Conservation (phyloP, 140 eudicot species). For the Ambrosia hybrid region DNA sequence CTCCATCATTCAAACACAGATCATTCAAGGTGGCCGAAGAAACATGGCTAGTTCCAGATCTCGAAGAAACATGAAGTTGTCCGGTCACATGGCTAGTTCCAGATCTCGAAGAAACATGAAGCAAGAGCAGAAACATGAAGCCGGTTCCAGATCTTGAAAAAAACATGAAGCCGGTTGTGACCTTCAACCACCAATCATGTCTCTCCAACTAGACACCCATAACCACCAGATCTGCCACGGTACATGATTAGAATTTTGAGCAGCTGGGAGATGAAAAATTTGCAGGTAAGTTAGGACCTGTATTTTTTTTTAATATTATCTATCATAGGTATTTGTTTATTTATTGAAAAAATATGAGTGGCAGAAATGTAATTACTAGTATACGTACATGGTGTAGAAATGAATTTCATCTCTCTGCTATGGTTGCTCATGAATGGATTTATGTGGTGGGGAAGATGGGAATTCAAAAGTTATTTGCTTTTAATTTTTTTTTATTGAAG, state of each 20-base stretch:
- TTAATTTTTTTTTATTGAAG: too few species aligned
- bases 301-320: background rate
- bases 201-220: too few species aligned
- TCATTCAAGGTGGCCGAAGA: too few species aligned
- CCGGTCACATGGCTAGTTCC: too few species aligned
- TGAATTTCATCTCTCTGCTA: conserved; percentile 56
- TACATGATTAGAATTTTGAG: background rate
- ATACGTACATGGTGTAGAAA: conserved; percentile 82
- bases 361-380: conserved; percentile 40
- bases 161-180: conserved; percentile 12
- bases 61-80: too few species aligned
- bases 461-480: too few species aligned
- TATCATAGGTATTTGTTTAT: background rate
- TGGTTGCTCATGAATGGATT: conserved; percentile 28
- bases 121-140: too few species aligned
- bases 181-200: conserved; percentile 2
- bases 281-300: conserved; percentile 11
- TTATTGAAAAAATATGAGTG: conserved; percentile 26
- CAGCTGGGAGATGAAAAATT: background rate
- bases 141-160: too few species aligned
- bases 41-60: too few species aligned
- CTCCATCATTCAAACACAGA: too few species aligned
- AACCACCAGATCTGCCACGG: conserved; percentile 22
- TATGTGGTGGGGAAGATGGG: too few species aligned
- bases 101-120: too few species aligned